These are phyloP conservation scores for Aaosphaeria pasadenensis DNA, from an alignment of 2,329 filamentous ascomycete species.

Conservation along the genomic window DNA sequence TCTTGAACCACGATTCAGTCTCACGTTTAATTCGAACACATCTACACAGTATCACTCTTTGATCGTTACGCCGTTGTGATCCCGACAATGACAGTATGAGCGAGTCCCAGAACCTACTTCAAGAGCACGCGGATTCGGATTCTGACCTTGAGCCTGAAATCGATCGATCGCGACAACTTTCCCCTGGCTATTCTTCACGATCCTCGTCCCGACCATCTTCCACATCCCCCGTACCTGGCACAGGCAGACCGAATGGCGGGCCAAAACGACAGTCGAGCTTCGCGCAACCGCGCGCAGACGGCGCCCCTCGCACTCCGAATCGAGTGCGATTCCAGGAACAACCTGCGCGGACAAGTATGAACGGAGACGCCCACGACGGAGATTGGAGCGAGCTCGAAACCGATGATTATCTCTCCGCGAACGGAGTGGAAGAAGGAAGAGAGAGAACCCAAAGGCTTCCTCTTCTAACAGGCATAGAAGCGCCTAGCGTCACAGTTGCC, in stretches of 20 bases:
- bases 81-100: constrained; percentile 37
- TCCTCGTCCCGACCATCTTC: constrained; percentile 26
- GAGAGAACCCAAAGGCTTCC: constrained; percentile 57
- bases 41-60: too few relatives aligned
- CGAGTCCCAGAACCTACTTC: constrained; percentile 38
- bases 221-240: constrained; percentile 24
- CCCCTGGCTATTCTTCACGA: constrained; percentile 17
- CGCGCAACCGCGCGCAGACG: constrained; percentile 45
- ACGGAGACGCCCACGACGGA: constrained; percentile 25
- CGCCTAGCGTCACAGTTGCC: constrained; percentile 72
- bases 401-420: constrained; percentile 57
- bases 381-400: constrained; percentile 55
- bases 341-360: constrained; percentile 29
- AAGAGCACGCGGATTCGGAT: constrained; percentile 26
- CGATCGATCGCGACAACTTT: constrained; percentile 8
- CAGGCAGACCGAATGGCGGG: constrained; percentile 18
- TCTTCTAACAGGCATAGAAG: constrained; percentile 78
- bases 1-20: too few relatives aligned
- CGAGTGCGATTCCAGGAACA: constrained; percentile 68
- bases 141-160: constrained; percentile 27
- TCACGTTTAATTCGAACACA: too few relatives aligned
- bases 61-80: not conserved
- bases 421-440: constrained; percentile 29
- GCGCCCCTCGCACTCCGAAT: constrained; percentile 63
- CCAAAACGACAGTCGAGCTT: constrained; percentile 43